Percentiles rank a stretch among this genome's conserved stretches.
Conservation (phyloP, 768 basidiomycete species). For the Pleurotus citrinopileatus region DNA sequence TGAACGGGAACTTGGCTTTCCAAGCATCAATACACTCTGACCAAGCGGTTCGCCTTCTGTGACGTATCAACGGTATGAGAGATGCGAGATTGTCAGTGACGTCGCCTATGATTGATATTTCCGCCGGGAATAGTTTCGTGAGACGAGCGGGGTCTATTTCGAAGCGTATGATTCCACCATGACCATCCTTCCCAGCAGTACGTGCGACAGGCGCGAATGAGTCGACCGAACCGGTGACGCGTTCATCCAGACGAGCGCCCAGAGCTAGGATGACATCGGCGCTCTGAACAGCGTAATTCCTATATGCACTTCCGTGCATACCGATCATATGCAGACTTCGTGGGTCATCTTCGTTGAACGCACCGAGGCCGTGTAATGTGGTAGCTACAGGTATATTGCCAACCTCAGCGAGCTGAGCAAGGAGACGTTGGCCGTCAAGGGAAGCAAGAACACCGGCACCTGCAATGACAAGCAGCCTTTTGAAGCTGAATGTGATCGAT, state of each 20-base stretch:
- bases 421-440: slow-evolving; percentile 75
- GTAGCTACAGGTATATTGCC: slow-evolving; percentile 98
- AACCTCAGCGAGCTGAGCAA: slow-evolving; percentile 70
- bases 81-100: slow-evolving; percentile 79
- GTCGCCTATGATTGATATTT: slow-evolving; percentile 91
- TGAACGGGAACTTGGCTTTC: slow-evolving; percentile 91
- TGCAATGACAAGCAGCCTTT: slow-evolving; percentile 89
- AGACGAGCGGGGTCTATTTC: slow-evolving; percentile 98
- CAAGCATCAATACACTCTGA: slow-evolving; percentile 76
- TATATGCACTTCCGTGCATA: slow-evolving; percentile 97
- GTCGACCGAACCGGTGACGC: slow-evolving; percentile 89
- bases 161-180: slow-evolving; percentile 98
- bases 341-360: slow-evolving; percentile 88
- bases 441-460: slow-evolving; percentile 88
- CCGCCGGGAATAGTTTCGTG: slow-evolving; percentile 96
- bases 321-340: slow-evolving; percentile 95
- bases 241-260: slow-evolving; percentile 96
- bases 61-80: slow-evolving; percentile 77
- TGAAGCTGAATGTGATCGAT: slow-evolving; percentile 64
- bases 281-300: slow-evolving; percentile 95
- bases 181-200: slow-evolving; percentile 79
- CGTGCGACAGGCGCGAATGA: slow-evolving; percentile 89
- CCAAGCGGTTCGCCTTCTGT: slow-evolving; percentile 71
- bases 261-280: slow-evolving; percentile 98
- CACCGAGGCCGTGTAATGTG: slow-evolving; percentile 92